phyloP scores from a whole-genome alignment of 1,284 basidiomycete genomes.

The Leccinum proliferum region DNA sequence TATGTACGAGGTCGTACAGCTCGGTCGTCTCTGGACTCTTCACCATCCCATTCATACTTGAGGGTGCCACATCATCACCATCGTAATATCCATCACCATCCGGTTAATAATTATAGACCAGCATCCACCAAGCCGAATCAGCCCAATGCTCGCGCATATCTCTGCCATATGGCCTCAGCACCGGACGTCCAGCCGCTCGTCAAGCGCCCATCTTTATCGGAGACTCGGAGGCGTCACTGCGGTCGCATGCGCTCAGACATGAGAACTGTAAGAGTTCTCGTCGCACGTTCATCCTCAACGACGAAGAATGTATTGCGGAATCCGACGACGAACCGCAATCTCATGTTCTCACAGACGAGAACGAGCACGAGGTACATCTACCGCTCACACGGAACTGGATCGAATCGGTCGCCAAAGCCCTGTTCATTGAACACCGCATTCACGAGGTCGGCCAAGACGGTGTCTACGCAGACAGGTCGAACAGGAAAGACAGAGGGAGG shows the following conservation, averaged over 20 bases:
- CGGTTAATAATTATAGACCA: constrained; percentile 20
- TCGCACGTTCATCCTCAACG: constrained; percentile 23
- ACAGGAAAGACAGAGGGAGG: constrained; percentile 20
- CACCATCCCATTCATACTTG: constrained; percentile 27
- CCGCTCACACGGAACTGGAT: background rate
- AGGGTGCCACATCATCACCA: constrained; percentile 20
- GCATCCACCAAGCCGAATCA: constrained; percentile 22
- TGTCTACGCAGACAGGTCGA: constrained; percentile 32
- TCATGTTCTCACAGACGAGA: constrained; percentile 8
- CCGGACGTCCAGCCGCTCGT: constrained; percentile 46
- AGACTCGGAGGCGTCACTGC: constrained; percentile 14
- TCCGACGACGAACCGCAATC: constrained; percentile 15
- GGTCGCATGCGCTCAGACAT: constrained; percentile 15
- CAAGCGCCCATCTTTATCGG: constrained; percentile 27
- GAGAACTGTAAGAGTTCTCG: constrained; percentile 8
- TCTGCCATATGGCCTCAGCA: constrained; percentile 64
- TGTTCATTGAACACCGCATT: constrained; percentile 35
- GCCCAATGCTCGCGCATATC: constrained; percentile 46
- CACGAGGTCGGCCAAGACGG: constrained; percentile 13
- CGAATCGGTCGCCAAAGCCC: constrained; percentile 48
- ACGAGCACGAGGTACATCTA: constrained; percentile 3
- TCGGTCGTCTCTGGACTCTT: constrained; percentile 23
- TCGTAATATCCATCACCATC: constrained; percentile 14
- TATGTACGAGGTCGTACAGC: constrained; percentile 10
- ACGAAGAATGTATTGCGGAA: constrained; percentile 22